Evolutionary conservation across 371 early-diverging fungal species (phyloP).

Genomic region (Chytridium lagenaria): DNA sequence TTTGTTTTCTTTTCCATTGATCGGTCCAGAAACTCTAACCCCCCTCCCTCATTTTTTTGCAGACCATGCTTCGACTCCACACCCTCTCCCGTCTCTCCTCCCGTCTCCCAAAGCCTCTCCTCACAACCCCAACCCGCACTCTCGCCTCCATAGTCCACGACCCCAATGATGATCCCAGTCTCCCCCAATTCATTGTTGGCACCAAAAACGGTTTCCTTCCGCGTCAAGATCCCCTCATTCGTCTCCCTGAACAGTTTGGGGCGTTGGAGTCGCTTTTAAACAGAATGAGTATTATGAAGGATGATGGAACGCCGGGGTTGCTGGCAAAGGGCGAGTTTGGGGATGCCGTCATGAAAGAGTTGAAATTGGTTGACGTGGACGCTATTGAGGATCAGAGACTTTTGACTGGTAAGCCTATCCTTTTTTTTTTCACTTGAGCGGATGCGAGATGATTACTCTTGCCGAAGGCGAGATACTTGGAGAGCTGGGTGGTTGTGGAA

Average conservation of each 20-base stretch:
- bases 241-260: slow-evolving; percentile 71
- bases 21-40: too few relatives aligned
- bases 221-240: slow-evolving; percentile 65
- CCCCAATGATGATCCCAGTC: slow-evolving; percentile 21
- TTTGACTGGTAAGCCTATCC: slow-evolving; percentile 63
- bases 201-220: slow-evolving; percentile 76
- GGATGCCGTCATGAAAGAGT: slow-evolving; percentile 69
- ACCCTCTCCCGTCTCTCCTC: too few relatives aligned
- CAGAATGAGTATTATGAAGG: slow-evolving; percentile 75
- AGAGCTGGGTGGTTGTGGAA: too few relatives aligned
- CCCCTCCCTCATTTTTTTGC: too few relatives aligned
- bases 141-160: slow-evolving; percentile 17
- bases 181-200: slow-evolving; percentile 71
- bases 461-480: neutral
- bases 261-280: slow-evolving; percentile 72
- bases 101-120: too few relatives aligned
- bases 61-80: too few relatives aligned
- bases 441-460: neutral
- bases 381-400: slow-evolving; percentile 70
- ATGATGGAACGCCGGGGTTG: slow-evolving; percentile 75
- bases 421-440: neutral
- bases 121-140: too few relatives aligned
- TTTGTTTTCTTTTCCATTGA: too few relatives aligned
- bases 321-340: slow-evolving; percentile 81
- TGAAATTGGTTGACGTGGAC: slow-evolving; percentile 77